Evolutionary conservation across 441 rosid species (phyloP).

Genomic region (Jatropha podagrica): DNA sequence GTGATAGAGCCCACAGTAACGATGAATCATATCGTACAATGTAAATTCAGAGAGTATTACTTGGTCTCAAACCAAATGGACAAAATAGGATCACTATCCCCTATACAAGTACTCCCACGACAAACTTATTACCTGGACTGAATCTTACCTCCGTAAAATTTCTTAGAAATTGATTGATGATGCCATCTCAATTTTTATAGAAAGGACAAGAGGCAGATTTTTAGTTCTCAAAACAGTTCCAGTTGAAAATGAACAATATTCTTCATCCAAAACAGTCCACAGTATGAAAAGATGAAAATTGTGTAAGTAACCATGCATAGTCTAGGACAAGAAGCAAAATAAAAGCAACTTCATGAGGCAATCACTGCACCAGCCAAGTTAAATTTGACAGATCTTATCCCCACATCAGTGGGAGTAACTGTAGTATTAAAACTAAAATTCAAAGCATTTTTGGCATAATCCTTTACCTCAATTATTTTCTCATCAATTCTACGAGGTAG

Average conservation of each 20-base stretch:
- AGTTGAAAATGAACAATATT: neutral
- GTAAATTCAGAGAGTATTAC: neutral
- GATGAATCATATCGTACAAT: neutral
- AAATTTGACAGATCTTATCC: neutral
- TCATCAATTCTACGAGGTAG: slow-evolving; percentile 58
- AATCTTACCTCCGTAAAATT: neutral
- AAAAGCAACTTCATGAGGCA: neutral
- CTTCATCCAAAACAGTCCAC: neutral
- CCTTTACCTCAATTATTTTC: slow-evolving; percentile 41
- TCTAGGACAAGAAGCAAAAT: neutral
- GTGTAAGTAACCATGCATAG: neutral
- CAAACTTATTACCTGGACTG: neutral
- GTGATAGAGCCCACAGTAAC: neutral
- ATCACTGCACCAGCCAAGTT: slow-evolving; percentile 1
- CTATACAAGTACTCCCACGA: neutral
- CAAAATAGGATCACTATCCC: neutral
- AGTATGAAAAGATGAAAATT: neutral
- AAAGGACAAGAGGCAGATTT: neutral
- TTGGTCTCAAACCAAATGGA: neutral
- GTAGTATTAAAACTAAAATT: neutral
- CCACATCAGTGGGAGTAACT: neutral
- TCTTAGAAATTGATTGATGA: neutral
- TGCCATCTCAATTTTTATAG: too few relatives aligned
- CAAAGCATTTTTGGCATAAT: slow-evolving; percentile 4
- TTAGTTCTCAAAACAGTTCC: neutral